Base-by-base conservation (phyloP, 2,329 filamentous ascomycete species). In the Xenoacremonium recifei region DNA sequence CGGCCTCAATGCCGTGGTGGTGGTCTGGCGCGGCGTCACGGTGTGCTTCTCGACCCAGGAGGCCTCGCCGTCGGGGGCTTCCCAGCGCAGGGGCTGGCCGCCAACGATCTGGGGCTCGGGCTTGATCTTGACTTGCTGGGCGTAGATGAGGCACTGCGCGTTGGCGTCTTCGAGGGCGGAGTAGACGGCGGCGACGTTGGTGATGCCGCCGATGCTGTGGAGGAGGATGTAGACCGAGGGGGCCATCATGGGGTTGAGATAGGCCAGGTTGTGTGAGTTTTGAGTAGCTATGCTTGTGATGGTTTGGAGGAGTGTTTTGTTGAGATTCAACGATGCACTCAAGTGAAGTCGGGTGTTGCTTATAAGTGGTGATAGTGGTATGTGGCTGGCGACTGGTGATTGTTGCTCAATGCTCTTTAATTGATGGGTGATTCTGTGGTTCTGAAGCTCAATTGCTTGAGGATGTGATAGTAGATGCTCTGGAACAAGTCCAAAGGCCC, bases 21-120 rank as follows among this genome's bases (percentile, higher is more conserved):
- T 42, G 2, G 23, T 32, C 42, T 57, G 54, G 36, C 47, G 47
- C 16, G 42, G 46, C 16, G 48, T 52, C 16, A 68, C 57, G 12
- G 41, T 47, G 38, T 68, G 65, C 29, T 51, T 44, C 57, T 68
- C 66, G 21, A 68, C 66, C 65, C 65, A 68, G 39, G 61, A 65
- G 9, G 60, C 49, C 31, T 53, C 50, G 4, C 66, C 66, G 17
- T 67, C 64, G 6, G 63, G 50, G 15, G 61, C 57, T 15, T 64
- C 57, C 66, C 66, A 68, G 40, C 63, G 51, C 34, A 61, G 34
- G 5, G 63, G 66, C 41, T 63, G 36, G 38, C 42, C 49, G 21
- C 49, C 19, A 15, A 55, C 49, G 6, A 47, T 36, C 37, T 60
- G 51, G 25, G 41, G 52, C 31, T 51, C 31, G 25, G 53, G 36